phyloP scores from a whole-genome alignment of 768 basidiomycete species.

The Pleurotus eryngii region DNA sequence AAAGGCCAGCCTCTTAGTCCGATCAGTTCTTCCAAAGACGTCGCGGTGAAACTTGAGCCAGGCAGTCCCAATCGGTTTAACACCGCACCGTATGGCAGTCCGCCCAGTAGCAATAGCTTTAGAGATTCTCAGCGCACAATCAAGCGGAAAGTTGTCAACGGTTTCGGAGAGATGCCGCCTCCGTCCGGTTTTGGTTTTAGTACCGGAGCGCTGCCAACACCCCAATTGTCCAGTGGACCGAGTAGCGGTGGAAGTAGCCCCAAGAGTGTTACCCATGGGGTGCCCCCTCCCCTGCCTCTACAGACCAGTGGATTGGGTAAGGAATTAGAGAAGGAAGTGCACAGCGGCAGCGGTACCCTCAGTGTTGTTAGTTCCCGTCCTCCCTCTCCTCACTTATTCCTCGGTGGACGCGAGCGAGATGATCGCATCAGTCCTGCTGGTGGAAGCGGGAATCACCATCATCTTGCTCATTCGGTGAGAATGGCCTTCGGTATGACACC shows the following conservation, averaged over 20 bases:
- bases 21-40: constrained; percentile 9
- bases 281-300: constrained; percentile 4
- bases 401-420: constrained; percentile 14
- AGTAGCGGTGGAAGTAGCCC: constrained; percentile 67
- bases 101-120: background rate
- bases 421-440: constrained; percentile 5
- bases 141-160: background rate
- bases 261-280: constrained; percentile 40
- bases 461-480: constrained; percentile 81
- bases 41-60: constrained; percentile 25
- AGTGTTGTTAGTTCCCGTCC: constrained; percentile 58
- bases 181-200: background rate
- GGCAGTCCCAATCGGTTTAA: constrained; percentile 11
- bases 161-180: constrained; percentile 4
- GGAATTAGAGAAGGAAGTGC: constrained; percentile 1
- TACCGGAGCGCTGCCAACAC: constrained; percentile 41
- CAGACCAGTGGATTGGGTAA: constrained; percentile 4
- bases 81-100: background rate
- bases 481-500: constrained; percentile 93
- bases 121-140: constrained; percentile 5
- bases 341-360: constrained; percentile 26
- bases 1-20: constrained; percentile 16
- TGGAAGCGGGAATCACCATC: constrained; percentile 39
- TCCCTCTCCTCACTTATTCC: constrained; percentile 47
- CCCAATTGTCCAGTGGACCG: constrained; percentile 61